These are phyloP conservation scores for Crucibulum cyathiforme DNA, from an alignment of 1,284 basidiomycete genomes.

Conservation along the genomic window DNA sequence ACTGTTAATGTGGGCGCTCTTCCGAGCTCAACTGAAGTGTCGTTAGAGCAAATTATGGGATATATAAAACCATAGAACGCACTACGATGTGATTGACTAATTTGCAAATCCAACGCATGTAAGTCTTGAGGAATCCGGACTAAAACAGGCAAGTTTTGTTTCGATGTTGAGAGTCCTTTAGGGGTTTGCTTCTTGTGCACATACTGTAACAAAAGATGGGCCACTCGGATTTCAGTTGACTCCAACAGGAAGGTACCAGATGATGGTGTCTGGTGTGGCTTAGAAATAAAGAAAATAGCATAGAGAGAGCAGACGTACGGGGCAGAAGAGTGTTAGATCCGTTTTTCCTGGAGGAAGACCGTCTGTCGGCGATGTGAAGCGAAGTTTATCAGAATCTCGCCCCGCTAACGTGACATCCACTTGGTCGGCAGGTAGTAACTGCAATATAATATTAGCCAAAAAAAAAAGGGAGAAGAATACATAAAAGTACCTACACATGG, in stretches of 20 bases:
- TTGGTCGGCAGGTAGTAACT: constrained; percentile 59
- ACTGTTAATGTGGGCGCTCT: constrained; percentile 59
- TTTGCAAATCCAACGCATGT: constrained; percentile 62
- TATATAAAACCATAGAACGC: constrained; percentile 24
- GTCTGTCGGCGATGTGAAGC: constrained; percentile 47
- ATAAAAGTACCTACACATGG: constrained; percentile 67
- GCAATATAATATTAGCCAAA: constrained; percentile 12
- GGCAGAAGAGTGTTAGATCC: constrained; percentile 65
- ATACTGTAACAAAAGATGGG: constrained; percentile 66
- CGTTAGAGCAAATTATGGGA: constrained; percentile 4
- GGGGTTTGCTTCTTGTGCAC: constrained; percentile 43
- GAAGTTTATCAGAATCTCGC: constrained; percentile 61
- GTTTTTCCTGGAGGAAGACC: constrained; percentile 60
- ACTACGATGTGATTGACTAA: constrained; percentile 70
- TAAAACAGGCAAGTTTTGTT: constrained; percentile 37
- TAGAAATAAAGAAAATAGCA: constrained; percentile 4
- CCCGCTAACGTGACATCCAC: constrained; percentile 59
- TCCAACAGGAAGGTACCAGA: constrained; percentile 68
- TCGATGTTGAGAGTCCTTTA: constrained; percentile 22
- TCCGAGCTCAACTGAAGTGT: constrained; percentile 69
- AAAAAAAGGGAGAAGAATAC: constrained; percentile 2
- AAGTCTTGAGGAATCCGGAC: constrained; percentile 67
- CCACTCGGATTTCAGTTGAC: constrained; percentile 63
- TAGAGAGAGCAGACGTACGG: constrained; percentile 54
- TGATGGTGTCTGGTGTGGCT: constrained; percentile 59